A percentile compares a stretch with the other conserved stretches of the same genome.
phyloP scores from a whole-genome alignment of 352 stramenopile genomes.

The Peronospora tabacina region DNA sequence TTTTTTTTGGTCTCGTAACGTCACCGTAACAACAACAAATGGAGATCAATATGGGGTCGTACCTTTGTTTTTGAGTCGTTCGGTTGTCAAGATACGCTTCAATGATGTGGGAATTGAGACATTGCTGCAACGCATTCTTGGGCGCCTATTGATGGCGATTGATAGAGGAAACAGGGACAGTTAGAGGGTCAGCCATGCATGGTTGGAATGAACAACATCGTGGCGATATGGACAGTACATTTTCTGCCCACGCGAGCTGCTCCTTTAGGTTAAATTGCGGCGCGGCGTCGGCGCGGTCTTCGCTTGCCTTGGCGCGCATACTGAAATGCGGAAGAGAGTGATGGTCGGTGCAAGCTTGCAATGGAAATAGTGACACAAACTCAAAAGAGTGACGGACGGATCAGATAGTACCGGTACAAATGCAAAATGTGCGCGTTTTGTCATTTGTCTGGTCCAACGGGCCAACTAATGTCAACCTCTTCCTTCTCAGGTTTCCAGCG shows the following conservation, averaged over 20 bases:
- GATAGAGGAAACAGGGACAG: background rate
- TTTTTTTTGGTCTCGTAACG: background rate
- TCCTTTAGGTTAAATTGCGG: conserved; percentile 49
- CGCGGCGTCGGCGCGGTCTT: conserved; percentile 2
- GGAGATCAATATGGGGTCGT: conserved; percentile 1
- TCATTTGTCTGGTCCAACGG: background rate
- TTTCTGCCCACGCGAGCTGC: conserved; percentile 54
- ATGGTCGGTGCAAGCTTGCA: conserved; percentile 14
- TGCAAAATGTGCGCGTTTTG: background rate
- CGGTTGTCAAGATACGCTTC: conserved; percentile 58
- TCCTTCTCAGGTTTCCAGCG: no score
- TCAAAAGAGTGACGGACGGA: background rate
- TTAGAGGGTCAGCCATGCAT: conserved; percentile 2
- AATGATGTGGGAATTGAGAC: conserved; percentile 75
- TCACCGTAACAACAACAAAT: background rate
- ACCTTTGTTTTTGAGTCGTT: conserved; percentile 38
- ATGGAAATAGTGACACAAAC: background rate
- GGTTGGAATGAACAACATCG: conserved; percentile 1
- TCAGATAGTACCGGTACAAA: background rate
- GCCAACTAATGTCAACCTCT: no score
- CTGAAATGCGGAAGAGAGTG: conserved; percentile 26
- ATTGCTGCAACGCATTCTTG: conserved; percentile 53
- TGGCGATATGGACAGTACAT: conserved; percentile 21
- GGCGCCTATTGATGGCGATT: conserved; percentile 20
- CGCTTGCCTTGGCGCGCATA: conserved; percentile 15